Evolutionary conservation across 306 rosid species (phyloP).

Genomic region (Hylodesmum podocarpum): DNA sequence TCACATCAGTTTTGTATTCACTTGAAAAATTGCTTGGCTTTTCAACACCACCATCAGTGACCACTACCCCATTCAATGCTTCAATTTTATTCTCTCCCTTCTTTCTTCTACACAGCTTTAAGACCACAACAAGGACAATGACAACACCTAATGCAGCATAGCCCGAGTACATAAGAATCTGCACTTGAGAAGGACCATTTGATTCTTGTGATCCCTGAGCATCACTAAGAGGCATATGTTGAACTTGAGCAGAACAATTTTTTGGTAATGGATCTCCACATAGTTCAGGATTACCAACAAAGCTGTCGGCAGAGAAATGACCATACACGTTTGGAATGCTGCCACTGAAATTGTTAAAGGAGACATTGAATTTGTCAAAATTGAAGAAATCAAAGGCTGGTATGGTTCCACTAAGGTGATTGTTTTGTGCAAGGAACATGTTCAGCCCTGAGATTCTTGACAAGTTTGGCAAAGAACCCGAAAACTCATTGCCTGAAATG

Average conservation of each 20-base stretch:
- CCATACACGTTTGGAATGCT: constrained; percentile 44
- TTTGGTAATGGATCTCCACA: constrained; percentile 60
- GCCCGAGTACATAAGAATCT: constrained; percentile 61
- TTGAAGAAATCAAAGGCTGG: constrained; percentile 61
- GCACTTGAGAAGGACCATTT: constrained; percentile 38
- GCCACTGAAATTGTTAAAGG: constrained; percentile 60
- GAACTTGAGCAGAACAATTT: constrained; percentile 30
- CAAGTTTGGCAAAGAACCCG: constrained; percentile 57
- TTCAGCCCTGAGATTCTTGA: constrained; percentile 65
- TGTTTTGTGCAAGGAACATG: constrained; percentile 61
- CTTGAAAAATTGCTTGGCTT: constrained; percentile 40
- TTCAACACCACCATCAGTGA: constrained; percentile 31
- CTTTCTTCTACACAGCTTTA: constrained; percentile 45
- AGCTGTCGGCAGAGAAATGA: constrained; percentile 44
- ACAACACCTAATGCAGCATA: constrained; percentile 54
- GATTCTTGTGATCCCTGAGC: constrained; percentile 24
- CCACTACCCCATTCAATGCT: constrained; percentile 26
- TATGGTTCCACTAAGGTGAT: constrained; percentile 51
- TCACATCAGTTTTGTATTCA: constrained; percentile 44
- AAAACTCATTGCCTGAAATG: constrained; percentile 54
- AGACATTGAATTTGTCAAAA: constrained; percentile 50
- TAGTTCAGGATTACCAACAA: constrained; percentile 61
- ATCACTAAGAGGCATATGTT: neutral
- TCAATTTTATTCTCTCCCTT: constrained; percentile 45
- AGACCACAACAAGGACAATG: constrained; percentile 29